Conservation (phyloP, 371 early-diverging fungal species). For the Globomyces sp. region DNA sequence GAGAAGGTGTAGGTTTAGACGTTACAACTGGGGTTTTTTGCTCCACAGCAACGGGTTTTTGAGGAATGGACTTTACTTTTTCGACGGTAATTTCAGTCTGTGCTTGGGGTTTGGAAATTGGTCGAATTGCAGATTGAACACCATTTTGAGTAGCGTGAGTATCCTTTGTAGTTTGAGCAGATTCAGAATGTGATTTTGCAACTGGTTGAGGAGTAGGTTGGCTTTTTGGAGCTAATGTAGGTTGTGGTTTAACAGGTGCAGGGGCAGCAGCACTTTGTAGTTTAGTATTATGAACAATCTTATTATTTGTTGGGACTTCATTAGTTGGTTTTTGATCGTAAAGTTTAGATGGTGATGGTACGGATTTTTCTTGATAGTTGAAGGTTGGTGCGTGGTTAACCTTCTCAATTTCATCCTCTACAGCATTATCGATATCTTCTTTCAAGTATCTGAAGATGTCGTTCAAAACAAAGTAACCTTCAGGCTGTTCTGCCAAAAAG, state of each 20-base stretch:
- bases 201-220: slow-evolving; percentile 4
- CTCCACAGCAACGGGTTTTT: too few relatives aligned
- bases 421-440: slow-evolving; percentile 67
- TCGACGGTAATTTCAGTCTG: too few relatives aligned
- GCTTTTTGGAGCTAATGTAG: neutral
- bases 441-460: slow-evolving; percentile 93
- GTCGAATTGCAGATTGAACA: too few relatives aligned
- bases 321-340: too few relatives aligned
- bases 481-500: slow-evolving; percentile 85
- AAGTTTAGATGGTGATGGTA: neutral
- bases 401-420: slow-evolving; percentile 47
- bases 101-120: too few relatives aligned
- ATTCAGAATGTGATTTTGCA: neutral
- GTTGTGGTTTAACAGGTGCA: neutral
- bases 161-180: too few relatives aligned
- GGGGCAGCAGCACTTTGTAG: slow-evolving; percentile 8
- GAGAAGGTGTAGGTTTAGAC: too few relatives aligned
- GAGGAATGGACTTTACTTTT: too few relatives aligned
- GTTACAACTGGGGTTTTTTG: too few relatives aligned
- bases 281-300: neutral
- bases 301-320: too few relatives aligned
- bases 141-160: too few relatives aligned
- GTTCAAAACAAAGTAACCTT: slow-evolving; percentile 90
- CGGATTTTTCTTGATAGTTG: slow-evolving; percentile 13
- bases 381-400: neutral